phyloP scores from a whole-genome alignment of 768 basidiomycete species.

The Phaeotremella fagi region DNA sequence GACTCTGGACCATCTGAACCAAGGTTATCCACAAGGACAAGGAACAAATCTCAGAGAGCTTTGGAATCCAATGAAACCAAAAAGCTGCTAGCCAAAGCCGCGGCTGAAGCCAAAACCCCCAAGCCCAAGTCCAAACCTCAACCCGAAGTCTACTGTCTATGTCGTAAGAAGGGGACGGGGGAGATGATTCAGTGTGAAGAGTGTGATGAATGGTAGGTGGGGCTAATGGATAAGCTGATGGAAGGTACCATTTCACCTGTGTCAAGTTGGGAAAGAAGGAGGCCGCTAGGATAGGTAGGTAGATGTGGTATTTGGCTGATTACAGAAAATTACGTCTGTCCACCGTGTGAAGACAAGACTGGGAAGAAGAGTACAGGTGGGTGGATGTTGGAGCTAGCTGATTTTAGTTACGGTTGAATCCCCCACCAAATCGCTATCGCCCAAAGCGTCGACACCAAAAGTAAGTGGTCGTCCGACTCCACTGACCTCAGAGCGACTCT shows the following conservation, averaged over 20 bases:
- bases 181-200: conserved; percentile 42
- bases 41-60: conserved; percentile 34
- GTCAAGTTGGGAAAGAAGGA: conserved; percentile 21
- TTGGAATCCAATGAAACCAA: conserved; percentile 31
- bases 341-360: conserved; percentile 20
- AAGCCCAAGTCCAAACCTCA: neutral
- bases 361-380: conserved; percentile 25
- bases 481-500: conserved; percentile 4
- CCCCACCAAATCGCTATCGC: too few relatives aligned
- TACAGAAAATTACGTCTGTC: conserved; percentile 33
- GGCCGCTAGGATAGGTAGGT: conserved; percentile 36
- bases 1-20: neutral
- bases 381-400: conserved; percentile 3
- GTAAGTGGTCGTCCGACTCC: neutral
- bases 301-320: too few relatives aligned
- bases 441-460: too few relatives aligned
- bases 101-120: neutral
- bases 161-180: conserved; percentile 22
- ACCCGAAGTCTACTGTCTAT: conserved; percentile 31
- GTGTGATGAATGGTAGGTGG: conserved; percentile 40
- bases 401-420: neutral
- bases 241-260: conserved; percentile 43
- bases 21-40: conserved; percentile 5
- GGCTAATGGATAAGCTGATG: neutral
- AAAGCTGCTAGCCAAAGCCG: conserved; percentile 4